Base-by-base conservation (phyloP, 441 rosid genomes). In the Adansonia gregorii region DNA sequence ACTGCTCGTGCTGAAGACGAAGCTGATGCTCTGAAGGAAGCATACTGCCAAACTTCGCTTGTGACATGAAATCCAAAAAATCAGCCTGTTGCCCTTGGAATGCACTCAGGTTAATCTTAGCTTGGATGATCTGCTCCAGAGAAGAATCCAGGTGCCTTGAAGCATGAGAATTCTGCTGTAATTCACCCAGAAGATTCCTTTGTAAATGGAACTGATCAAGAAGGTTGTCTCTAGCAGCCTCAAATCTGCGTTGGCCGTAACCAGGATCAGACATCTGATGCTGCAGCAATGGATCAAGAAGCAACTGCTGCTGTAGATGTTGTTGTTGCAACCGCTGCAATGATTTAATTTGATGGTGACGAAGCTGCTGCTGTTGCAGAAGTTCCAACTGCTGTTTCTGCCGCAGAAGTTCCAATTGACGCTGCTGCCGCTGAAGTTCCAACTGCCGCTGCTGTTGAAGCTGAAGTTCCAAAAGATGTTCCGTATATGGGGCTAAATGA, bases 391-490 rank as follows among this genome's bases (percentile, higher is more conserved):
- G 65, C 39, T 11, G 15, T 15, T 60, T 39, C n/a, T 61, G 66
- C 7, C 0, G 3, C 66, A 24, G 66, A 61, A 12, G 41, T 31
- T 61, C 66, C 41, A 61, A 27, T 41, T 61, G 66, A 12, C 22
- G 80, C 64, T 61, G 66, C 39, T 27, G 66, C 6, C 15, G 15
- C 14, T 27, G 67, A 27, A 63, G 67, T 14, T 63, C 67, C 45
- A 63, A 93, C 65, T 88, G 89, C 61, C 82, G 43, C 67, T 63
- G 67, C 67, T 63, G 67, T 14, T 63, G 43, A 63, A 63, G 14
- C 1, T 63, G 19, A 83, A 87, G 88, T 64, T 87, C 81, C 87
- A 89, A 73, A 27, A 87, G 74, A 83, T 86, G 90, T 51, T 88
- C 96, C 80, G 87, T 19, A 71, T 83, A 88, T 39, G 83, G 78